phyloP scores from a whole-genome alignment of 805 yeast genomes.

The Saturnispora galanensis region DNA sequence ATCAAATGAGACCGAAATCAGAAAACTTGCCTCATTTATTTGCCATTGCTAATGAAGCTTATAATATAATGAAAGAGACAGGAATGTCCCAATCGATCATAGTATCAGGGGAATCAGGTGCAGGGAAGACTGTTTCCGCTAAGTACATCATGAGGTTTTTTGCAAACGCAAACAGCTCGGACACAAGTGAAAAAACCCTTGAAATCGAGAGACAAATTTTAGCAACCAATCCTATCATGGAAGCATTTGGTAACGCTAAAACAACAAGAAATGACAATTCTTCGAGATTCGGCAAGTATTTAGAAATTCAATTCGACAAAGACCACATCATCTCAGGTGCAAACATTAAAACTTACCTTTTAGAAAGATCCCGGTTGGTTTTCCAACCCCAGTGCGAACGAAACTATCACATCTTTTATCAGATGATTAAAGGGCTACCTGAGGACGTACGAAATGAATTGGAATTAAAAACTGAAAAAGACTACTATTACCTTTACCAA shows the following conservation, averaged over 20 bases:
- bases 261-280: constrained; percentile 96
- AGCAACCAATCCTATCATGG: constrained; percentile 96
- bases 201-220: constrained; percentile 87
- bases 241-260: constrained; percentile 97
- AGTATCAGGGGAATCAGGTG: constrained; percentile 98
- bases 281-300: constrained; percentile 92
- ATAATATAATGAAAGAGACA: constrained; percentile 82
- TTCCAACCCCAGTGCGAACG: constrained; percentile 83
- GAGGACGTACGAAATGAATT: constrained; percentile 46
- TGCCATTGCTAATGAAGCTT: constrained; percentile 96
- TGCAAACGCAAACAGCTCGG: constrained; percentile 62
- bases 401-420: constrained; percentile 92
- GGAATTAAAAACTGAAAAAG: constrained; percentile 52
- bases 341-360: constrained; percentile 78
- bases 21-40: constrained; percentile 94
- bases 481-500: constrained; percentile 75
- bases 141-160: constrained; percentile 96
- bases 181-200: constrained; percentile 41
- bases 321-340: constrained; percentile 84
- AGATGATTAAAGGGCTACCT: constrained; percentile 67
- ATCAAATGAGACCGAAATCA: constrained; percentile 83
- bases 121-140: constrained; percentile 96
- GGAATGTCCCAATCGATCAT: constrained; percentile 85
- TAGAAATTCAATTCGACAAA: constrained; percentile 77
- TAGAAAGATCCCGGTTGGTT: constrained; percentile 89